A percentile compares a stretch with the other conserved stretches of the same genome.
Conservation (phyloP, 305 asterid species). For the Fraxinus albicans region DNA sequence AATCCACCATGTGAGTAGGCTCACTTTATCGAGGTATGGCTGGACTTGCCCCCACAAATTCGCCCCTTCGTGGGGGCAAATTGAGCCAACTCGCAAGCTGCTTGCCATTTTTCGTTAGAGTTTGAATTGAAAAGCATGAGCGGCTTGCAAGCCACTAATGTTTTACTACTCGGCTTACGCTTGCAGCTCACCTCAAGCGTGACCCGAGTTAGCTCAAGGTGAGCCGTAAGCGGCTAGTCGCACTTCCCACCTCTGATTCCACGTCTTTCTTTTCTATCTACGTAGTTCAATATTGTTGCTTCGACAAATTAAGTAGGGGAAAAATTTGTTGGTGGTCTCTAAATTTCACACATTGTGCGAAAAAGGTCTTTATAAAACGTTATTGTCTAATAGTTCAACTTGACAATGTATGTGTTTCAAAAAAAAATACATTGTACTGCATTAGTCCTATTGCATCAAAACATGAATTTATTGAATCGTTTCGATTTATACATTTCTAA, state of each 20-base stretch:
- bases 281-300: not conserved
- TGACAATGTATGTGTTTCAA: not conserved
- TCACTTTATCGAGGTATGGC: not conserved
- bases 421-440: not conserved
- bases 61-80: not conserved
- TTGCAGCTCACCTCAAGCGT: not conserved
- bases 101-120: not conserved
- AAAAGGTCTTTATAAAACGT: too few species aligned
- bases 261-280: not conserved
- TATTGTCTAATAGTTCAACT: not conserved
- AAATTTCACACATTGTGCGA: not conserved
- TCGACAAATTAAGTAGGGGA: not conserved
- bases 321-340: not conserved
- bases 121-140: not conserved
- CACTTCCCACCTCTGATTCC: not conserved
- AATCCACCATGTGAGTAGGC: not conserved
- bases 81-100: not conserved
- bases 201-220: not conserved
- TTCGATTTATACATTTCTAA: not conserved
- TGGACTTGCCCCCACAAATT: not conserved
- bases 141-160: not conserved
- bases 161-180: not conserved
- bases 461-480: not conserved
- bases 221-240: not conserved
- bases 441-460: not conserved